Conservation (phyloP, 169 alveolate genomes). For the Eimeria maxima region DNA sequence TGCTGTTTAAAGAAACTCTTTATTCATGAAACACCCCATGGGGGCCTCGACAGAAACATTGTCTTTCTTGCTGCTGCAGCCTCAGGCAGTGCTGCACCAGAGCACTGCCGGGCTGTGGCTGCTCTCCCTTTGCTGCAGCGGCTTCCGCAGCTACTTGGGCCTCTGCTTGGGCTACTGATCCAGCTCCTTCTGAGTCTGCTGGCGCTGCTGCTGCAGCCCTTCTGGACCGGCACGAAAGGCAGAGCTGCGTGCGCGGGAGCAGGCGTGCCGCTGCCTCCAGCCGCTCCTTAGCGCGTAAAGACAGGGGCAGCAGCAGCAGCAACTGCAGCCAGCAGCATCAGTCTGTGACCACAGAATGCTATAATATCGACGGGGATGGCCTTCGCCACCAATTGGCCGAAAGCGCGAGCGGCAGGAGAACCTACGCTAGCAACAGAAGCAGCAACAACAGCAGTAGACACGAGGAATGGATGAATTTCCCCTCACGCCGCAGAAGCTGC, state of each 20-base stretch:
- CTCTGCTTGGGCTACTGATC: neutral
- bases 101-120: neutral
- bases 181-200: neutral
- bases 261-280: slow-evolving; percentile 62
- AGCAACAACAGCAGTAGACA: neutral
- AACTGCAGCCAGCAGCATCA: slow-evolving; percentile 8
- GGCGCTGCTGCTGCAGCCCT: slow-evolving; percentile 4
- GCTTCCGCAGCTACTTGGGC: neutral
- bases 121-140: slow-evolving; percentile 1
- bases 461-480: slow-evolving; percentile 68
- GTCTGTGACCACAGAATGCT: neutral
- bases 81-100: neutral
- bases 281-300: slow-evolving; percentile 47
- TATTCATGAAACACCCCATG: neutral
- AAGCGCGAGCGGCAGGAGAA: neutral
- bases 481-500: slow-evolving; percentile 69
- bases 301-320: slow-evolving; percentile 22
- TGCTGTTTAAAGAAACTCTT: neutral
- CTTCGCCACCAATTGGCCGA: neutral
- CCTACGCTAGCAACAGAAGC: neutral
- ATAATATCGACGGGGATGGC: neutral
- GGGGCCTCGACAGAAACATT: neutral
- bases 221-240: neutral
- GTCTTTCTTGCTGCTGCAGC: neutral
- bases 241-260: slow-evolving; percentile 11